Evolutionary conservation across 2,329 filamentous ascomycete species (phyloP), one percentile per base, ranked within the genome.

Genomic region (Clarireedia homoeocarpa): DNA sequence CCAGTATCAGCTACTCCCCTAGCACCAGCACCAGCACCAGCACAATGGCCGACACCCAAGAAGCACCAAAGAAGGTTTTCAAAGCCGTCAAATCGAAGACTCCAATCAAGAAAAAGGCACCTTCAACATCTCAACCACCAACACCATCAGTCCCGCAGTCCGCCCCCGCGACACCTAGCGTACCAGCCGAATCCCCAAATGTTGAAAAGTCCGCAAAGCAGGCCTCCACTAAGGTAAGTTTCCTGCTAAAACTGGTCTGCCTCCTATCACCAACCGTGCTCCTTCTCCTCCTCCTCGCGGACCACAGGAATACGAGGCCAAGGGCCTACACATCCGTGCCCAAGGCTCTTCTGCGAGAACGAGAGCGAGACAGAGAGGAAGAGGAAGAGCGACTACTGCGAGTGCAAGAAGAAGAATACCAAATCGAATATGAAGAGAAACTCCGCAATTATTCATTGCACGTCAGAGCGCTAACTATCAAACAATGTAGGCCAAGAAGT

Each of bases 401-500:
- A 20, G 47, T 12, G 42, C 6, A 26, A 20, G 49, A 55, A 20
- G 49, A 55, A 26, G 10, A n/a, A 15, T 34, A 34, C 30, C 10
- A 34, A 34, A 7, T 42, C 27, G 34, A 42, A 27, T 17, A 50
- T 42, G 17, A 50, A 20, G 23, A 44, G 7, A 51, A 42, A 51
- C 30, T 55, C 26, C 49, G 40, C 23, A 40, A 55, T 36, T 51
- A 55, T 51, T 55, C 53, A n/a, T 50, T 55, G 20, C 46, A 26
- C 30, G 38, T 55, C 39, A 42, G 38, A 55, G 36, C 38, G 53
- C 53, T 55, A 55, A 55, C 53, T n/a, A n/a, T 55, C 9, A 38
- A 51, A 30, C 34, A 55, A 55, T 50, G 53, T 55, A 55, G 53
- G 53, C 53, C 47, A 55, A 55, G 39, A 55, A 55, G 34, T 55